Evolutionary conservation across 768 basidiomycete genomes (phyloP).

Genomic region (Strobilomyces confusus): DNA sequence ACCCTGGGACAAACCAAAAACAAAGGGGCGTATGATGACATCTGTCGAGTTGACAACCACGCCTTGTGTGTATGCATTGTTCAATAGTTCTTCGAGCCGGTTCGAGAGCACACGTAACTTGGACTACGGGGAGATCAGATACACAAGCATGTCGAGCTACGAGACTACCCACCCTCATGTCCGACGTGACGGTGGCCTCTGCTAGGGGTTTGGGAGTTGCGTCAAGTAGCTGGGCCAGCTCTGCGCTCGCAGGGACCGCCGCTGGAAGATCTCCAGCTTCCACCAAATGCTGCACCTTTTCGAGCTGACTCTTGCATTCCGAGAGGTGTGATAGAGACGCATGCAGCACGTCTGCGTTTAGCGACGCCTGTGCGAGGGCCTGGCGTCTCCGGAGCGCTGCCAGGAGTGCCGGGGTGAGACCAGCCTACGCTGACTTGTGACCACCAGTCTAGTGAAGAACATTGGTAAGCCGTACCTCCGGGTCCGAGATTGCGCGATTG

Average conservation of each 20-base stretch:
- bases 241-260: slow-evolving; percentile 45
- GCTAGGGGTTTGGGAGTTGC: slow-evolving; percentile 48
- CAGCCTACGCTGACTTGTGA: slow-evolving; percentile 45
- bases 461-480: slow-evolving; percentile 45
- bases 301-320: slow-evolving; percentile 46
- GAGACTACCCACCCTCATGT: slow-evolving; percentile 51
- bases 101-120: slow-evolving; percentile 53
- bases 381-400: slow-evolving; percentile 55
- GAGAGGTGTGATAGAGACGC: slow-evolving; percentile 54
- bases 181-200: slow-evolving; percentile 47
- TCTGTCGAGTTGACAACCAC: slow-evolving; percentile 48
- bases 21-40: slow-evolving; percentile 46
- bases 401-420: slow-evolving; percentile 61
- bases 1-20: slow-evolving; percentile 45
- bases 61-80: slow-evolving; percentile 61
- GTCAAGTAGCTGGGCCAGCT: slow-evolving; percentile 43
- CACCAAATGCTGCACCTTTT: slow-evolving; percentile 42
- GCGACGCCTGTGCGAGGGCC: slow-evolving; percentile 55
- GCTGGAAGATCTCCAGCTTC: slow-evolving; percentile 59
- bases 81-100: slow-evolving; percentile 66
- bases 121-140: slow-evolving; percentile 37
- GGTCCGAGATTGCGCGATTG: slow-evolving; percentile 46
- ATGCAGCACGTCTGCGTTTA: slow-evolving; percentile 49
- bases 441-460: slow-evolving; percentile 4
- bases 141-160: background rate